Base-by-base conservation (phyloP, 441 rosid species). In the Pelargonium fulgidum region DNA sequence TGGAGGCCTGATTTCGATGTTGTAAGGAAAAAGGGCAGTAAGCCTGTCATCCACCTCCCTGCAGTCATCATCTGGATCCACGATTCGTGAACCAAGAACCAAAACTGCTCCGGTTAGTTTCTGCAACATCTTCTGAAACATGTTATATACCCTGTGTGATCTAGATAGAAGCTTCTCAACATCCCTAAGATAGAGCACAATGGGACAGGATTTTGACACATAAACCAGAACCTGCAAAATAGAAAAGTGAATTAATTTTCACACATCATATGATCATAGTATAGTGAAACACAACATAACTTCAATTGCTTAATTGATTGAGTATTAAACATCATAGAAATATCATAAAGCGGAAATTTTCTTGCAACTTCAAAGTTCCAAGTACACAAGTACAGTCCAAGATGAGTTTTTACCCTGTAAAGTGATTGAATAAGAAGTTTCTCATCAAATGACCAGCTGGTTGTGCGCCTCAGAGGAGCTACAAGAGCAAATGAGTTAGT, bases 361-460 rank as follows among this genome's bases (percentile, higher is more conserved):
- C 62, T 11, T 26, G 29, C 20, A 3, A 17, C 16, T 12, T 2
- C 6, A 7, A 67, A 1, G 24, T 22, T 22, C 24, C 1, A 22
- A 22, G 24, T 22, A 10, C n/a, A 62, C 48, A 12, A 5, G 42
- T 44, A n/a, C 33, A 44, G n/a, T 63, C 33, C 56, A 20, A 67
- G 67, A 20, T 62, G 10, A 47, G 19, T 22, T 22, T 22, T 24
- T 79, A 93, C 97, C 95, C 84, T 89, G 82, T 89, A 91, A 48
- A 93, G 82, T 69, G 96, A 78, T 62, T 88, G 97, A 68, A 93
- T 81, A 5, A 93, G 81, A 78, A 91, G 89, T 80, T 83, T 93
- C 74, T 93, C 99, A 41, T 91, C 93, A 16, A 93, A 93, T 14
- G 88, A 84, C 93, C 92, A 88, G 66, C 88, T 89, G 79, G 87